Evolutionary conservation across 129 eudicot genomes (phyloP).

Genomic region (Flaveria sonorensis): DNA sequence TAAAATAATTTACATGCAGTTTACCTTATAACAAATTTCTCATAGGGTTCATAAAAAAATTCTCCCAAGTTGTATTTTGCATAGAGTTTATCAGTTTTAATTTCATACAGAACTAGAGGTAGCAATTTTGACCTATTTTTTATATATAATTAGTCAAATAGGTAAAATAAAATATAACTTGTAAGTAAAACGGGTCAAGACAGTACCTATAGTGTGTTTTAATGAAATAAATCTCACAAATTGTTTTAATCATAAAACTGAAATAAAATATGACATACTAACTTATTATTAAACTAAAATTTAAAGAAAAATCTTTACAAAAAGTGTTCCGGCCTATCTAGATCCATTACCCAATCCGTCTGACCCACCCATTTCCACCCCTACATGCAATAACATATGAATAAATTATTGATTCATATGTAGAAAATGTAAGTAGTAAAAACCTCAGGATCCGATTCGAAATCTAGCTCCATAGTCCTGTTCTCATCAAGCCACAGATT

Average conservation of each 20-base stretch:
- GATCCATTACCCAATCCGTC: not conserved
- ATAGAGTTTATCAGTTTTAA: not conserved
- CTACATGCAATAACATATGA: not conserved
- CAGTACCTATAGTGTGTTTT: not conserved
- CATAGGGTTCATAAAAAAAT: not conserved
- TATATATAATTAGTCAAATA: not conserved
- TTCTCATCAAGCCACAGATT: slow-evolving; percentile 82
- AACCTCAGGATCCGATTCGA: slow-evolving; percentile 82
- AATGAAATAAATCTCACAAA: not conserved
- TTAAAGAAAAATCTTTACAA: not conserved
- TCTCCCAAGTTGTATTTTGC: slow-evolving; percentile 3
- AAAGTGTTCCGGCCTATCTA: not conserved
- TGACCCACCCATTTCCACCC: slow-evolving; percentile 5
- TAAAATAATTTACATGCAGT: slow-evolving; percentile 18
- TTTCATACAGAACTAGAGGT: not conserved
- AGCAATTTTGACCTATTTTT: not conserved
- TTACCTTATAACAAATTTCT: not conserved
- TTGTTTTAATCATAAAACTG: not conserved
- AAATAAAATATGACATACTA: not conserved
- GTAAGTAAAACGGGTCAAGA: not conserved
- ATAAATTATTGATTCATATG: not conserved
- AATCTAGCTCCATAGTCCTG: slow-evolving; percentile 76
- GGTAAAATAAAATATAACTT: not conserved
- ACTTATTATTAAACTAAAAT: not conserved
- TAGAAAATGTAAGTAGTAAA: not conserved